Percentiles rank a stretch among this genome's conserved stretches.
Conservation (phyloP, 208 protist species). For the Leishmania tropica region DNA sequence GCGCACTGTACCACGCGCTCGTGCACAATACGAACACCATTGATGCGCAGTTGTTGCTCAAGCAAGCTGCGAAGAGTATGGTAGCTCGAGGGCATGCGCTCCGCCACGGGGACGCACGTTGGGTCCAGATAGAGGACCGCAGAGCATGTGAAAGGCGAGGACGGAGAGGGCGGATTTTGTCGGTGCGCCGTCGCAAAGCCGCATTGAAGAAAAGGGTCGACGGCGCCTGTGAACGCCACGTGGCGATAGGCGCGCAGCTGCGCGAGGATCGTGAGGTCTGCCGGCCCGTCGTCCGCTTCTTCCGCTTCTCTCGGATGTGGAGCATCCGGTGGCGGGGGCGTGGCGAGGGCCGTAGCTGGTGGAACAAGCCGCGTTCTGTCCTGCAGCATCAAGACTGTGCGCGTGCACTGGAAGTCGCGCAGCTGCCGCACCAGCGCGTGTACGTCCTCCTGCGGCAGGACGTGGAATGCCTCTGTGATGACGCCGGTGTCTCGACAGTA, state of each 20-base stretch:
- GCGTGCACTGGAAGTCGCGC: slow-evolving; percentile 11
- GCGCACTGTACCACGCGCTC: slow-evolving; percentile 22
- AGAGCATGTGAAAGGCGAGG: background rate
- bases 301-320: background rate
- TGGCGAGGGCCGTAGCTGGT: background rate
- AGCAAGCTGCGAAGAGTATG: slow-evolving; percentile 16
- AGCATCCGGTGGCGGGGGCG: background rate
- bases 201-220: slow-evolving; percentile 15
- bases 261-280: background rate
- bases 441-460: slow-evolving; percentile 21
- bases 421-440: slow-evolving; percentile 19
- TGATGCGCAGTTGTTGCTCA: slow-evolving; percentile 23
- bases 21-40: slow-evolving; percentile 26
- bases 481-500: slow-evolving; percentile 27
- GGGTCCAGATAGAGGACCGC: slow-evolving; percentile 36
- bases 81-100: background rate
- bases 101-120: background rate
- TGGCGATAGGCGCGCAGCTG: slow-evolving; percentile 23
- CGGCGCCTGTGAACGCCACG: slow-evolving; percentile 11
- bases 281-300: background rate
- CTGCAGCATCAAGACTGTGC: slow-evolving; percentile 7
- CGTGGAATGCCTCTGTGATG: slow-evolving; percentile 20
- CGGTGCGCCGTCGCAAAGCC: slow-evolving; percentile 11
- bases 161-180: background rate
- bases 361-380: slow-evolving; percentile 20